These are phyloP conservation scores for Phaeophleospora eucalypticola DNA, from an alignment of 2,329 filamentous ascomycete species.

Conservation along the genomic window DNA sequence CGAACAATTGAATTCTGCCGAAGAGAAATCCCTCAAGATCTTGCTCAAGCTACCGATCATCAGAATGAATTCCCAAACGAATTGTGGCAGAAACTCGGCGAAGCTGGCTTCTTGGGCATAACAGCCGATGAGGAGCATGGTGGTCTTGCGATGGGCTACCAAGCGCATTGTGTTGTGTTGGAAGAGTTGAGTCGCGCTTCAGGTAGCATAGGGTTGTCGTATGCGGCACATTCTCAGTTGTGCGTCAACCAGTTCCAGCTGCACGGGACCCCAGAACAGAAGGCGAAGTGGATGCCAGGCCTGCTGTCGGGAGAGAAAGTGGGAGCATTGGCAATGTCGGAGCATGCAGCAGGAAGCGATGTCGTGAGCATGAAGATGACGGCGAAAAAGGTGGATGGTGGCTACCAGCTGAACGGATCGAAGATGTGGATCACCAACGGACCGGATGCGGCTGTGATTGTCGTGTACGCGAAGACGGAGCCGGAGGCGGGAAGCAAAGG, in stretches of 20 bases:
- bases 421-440: slow-evolving; percentile 99
- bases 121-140: slow-evolving; percentile 91
- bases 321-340: slow-evolving; percentile 90
- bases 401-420: slow-evolving; percentile 78
- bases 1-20: slow-evolving; percentile 83
- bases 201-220: slow-evolving; percentile 76
- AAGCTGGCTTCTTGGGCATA: slow-evolving; percentile 84
- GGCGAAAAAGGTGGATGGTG: slow-evolving; percentile 75
- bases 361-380: slow-evolving; percentile 93
- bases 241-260: slow-evolving; percentile 95
- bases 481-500: slow-evolving; percentile 78
- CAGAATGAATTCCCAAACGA: slow-evolving; percentile 81
- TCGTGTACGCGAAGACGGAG: slow-evolving; percentile 95
- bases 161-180: slow-evolving; percentile 92
- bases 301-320: slow-evolving; percentile 76
- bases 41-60: slow-evolving; percentile 78
- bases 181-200: slow-evolving; percentile 90
- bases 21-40: slow-evolving; percentile 77
- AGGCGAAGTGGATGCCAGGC: slow-evolving; percentile 72
- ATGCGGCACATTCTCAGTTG: slow-evolving; percentile 91
- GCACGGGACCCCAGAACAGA: slow-evolving; percentile 77
- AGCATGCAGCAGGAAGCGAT: slow-evolving; percentile 85
- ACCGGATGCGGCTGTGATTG: slow-evolving; percentile 83
- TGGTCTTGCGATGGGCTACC: slow-evolving; percentile 87
- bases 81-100: slow-evolving; percentile 92